Percentiles rank a stretch among this genome's conserved stretches.
These are phyloP conservation scores for Penicillium paxilli DNA, from an alignment of 495 filamentous ascomycete genomes.

Conservation along the genomic window DNA sequence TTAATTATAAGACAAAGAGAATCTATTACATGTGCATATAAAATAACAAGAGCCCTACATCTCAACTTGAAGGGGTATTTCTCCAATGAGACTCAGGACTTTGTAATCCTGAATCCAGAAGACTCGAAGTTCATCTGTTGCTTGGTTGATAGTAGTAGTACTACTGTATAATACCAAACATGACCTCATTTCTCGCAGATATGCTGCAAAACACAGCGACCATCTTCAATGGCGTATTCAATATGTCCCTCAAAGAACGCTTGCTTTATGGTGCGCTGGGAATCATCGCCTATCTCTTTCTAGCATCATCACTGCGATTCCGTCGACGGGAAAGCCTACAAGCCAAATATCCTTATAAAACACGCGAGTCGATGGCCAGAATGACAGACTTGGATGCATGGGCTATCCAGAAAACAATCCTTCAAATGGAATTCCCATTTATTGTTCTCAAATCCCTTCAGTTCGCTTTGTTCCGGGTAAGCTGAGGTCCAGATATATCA, in stretches of 20 bases:
- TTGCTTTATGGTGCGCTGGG: conserved; percentile 9
- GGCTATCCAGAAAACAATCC: conserved; percentile 49
- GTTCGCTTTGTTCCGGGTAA: conserved; percentile 63
- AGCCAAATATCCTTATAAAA: conserved; percentile 45
- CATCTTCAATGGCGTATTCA: not conserved
- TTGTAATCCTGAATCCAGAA: not conserved
- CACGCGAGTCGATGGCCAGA: conserved; percentile 45
- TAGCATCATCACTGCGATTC: conserved; percentile 41
- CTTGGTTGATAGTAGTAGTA: too few relatives aligned
- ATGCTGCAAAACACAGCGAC: not conserved
- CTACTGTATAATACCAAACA: too few relatives aligned
- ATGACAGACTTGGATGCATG: conserved; percentile 64
- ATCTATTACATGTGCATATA: not conserved
- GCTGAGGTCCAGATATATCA: too few relatives aligned
- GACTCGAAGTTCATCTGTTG: too few relatives aligned
- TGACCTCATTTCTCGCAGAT: not conserved
- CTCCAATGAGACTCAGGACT: not conserved
- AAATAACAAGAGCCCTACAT: not conserved
- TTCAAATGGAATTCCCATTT: conserved; percentile 55
- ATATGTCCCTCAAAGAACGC: conserved; percentile 2
- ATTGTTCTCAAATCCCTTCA: conserved; percentile 53
- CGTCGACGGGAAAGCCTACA: conserved; percentile 45
- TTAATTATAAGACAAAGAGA: not conserved
- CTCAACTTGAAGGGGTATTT: not conserved
- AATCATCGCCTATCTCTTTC: conserved; percentile 18